Evolutionary conservation across 495 filamentous ascomycete species (phyloP).

Genomic region (Cercophora newfieldiana): DNA sequence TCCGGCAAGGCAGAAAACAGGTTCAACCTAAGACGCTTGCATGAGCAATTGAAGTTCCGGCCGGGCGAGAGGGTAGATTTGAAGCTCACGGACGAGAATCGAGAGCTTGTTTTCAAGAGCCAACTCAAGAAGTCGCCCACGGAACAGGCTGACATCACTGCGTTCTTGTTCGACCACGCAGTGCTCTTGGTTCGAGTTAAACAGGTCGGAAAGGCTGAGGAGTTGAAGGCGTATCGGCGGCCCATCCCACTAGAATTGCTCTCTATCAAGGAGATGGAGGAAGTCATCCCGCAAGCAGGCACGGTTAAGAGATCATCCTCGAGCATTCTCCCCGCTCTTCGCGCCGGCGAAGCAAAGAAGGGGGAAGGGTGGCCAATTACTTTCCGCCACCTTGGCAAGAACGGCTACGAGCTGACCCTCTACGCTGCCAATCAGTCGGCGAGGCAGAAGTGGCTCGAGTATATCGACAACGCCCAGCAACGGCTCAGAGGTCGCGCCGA

Average conservation of each 20-base stretch:
- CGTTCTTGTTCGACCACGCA: slow-evolving; percentile 95
- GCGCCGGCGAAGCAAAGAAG: slow-evolving; percentile 51
- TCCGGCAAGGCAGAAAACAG: slow-evolving; percentile 97
- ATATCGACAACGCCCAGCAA: slow-evolving; percentile 86
- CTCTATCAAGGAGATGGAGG: slow-evolving; percentile 94
- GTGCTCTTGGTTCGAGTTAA: slow-evolving; percentile 87
- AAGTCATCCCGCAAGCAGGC: slow-evolving; percentile 79
- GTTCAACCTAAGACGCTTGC: slow-evolving; percentile 90
- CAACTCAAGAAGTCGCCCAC: slow-evolving; percentile 87
- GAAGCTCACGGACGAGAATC: slow-evolving; percentile 90
- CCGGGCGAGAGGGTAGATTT: slow-evolving; percentile 88
- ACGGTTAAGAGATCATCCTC: slow-evolving; percentile 84
- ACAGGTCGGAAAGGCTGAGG: slow-evolving; percentile 86
- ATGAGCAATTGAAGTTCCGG: slow-evolving; percentile 83
- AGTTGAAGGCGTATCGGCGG: slow-evolving; percentile 90
- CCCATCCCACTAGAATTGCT: slow-evolving; percentile 94
- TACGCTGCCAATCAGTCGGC: slow-evolving; percentile 79
- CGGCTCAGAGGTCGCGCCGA: slow-evolving; percentile 82
- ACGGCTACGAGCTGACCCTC: slow-evolving; percentile 90
- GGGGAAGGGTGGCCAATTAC: slow-evolving; percentile 92
- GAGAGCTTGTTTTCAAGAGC: slow-evolving; percentile 91
- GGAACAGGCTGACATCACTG: slow-evolving; percentile 84
- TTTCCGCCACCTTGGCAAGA: slow-evolving; percentile 97
- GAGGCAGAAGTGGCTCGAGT: slow-evolving; percentile 92
- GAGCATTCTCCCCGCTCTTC: slow-evolving; percentile 75